Percentiles rank a stretch among this genome's conserved stretches.
Evolutionary conservation across 176 grass and related monocot species (phyloP).

Genomic region (Oryza meridionalis): DNA sequence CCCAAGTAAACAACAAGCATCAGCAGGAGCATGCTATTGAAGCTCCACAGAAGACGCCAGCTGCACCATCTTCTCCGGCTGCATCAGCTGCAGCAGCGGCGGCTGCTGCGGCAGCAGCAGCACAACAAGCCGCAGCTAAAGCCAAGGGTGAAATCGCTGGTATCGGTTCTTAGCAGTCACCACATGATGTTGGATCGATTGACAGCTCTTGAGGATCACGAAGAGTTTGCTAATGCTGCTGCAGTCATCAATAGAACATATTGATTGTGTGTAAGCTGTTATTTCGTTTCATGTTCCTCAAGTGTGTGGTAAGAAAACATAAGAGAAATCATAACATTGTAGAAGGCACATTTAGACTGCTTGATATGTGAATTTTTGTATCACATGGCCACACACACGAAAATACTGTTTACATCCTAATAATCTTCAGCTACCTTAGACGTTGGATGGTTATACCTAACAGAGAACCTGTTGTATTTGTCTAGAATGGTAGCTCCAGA

Average conservation of each 20-base stretch:
- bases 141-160: conserved; percentile 70
- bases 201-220: conserved; percentile 12
- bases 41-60: conserved; percentile 41
- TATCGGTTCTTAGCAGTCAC: conserved; percentile 64
- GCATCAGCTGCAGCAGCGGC: conserved; percentile 45
- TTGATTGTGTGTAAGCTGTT: conserved; percentile 38
- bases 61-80: conserved; percentile 28
- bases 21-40: conserved; percentile 41
- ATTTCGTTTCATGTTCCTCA: conserved; percentile 17
- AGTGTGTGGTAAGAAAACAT: conserved; percentile 22
- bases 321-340: conserved; percentile 26
- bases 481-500: conserved; percentile 17
- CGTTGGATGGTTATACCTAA: background rate
- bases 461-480: conserved; percentile 12
- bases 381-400: background rate
- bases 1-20: conserved; percentile 46
- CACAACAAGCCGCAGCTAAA: conserved; percentile 66
- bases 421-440: conserved; percentile 10
- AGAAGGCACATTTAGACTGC: conserved; percentile 48
- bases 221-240: conserved; percentile 15
- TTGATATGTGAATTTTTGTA: conserved; percentile 45
- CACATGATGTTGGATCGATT: conserved; percentile 34
- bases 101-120: conserved; percentile 39
- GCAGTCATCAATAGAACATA: conserved; percentile 38
- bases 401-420: conserved; percentile 42